A percentile compares a stretch with the other conserved stretches of the same genome.
phyloP scores from a whole-genome alignment of 2,329 filamentous ascomycete species.

The Diaporthe vaccinii region DNA sequence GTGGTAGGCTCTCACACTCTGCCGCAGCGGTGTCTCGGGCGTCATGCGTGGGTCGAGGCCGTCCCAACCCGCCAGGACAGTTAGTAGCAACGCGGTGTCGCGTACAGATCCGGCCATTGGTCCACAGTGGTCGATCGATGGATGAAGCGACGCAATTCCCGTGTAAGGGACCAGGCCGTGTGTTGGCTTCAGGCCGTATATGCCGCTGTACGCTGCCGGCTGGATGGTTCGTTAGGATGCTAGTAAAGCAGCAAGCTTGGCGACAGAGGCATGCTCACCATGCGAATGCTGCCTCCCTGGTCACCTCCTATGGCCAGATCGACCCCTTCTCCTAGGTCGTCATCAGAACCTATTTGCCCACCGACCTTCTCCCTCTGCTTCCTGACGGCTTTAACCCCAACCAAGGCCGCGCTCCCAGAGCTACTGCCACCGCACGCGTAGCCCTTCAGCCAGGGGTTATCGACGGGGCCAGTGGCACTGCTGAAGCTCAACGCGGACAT shows the following conservation, averaged over 20 bases:
- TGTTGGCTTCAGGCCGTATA: constrained; percentile 62
- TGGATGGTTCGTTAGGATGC: neutral
- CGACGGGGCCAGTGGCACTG: constrained; percentile 42
- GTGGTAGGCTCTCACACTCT: constrained; percentile 51
- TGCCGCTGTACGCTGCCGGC: constrained; percentile 55
- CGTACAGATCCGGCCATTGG: constrained; percentile 59
- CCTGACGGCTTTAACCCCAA: constrained; percentile 44
- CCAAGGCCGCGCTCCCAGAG: constrained; percentile 51
- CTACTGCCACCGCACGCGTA: constrained; percentile 46
- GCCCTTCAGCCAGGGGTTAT: constrained; percentile 42
- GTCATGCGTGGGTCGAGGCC: constrained; percentile 60
- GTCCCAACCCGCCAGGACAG: constrained; percentile 60
- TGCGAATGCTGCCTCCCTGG: constrained; percentile 54
- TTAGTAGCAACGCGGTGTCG: constrained; percentile 58
- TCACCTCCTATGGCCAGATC: constrained; percentile 55
- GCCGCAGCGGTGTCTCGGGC: constrained; percentile 53
- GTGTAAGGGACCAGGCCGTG: constrained; percentile 65
- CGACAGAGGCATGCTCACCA: constrained; percentile 41
- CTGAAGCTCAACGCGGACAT: constrained; percentile 43
- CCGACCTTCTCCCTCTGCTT: constrained; percentile 38
- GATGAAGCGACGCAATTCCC: constrained; percentile 56
- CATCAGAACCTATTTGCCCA: constrained; percentile 10
- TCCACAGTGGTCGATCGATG: constrained; percentile 59
- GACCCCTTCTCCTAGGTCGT: constrained; percentile 46
- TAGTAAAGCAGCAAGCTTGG: neutral